Evolutionary conservation across 306 rosid genomes (phyloP), one percentile per base, ranked within the genome.

Genomic region (Cajanus cajan): DNA sequence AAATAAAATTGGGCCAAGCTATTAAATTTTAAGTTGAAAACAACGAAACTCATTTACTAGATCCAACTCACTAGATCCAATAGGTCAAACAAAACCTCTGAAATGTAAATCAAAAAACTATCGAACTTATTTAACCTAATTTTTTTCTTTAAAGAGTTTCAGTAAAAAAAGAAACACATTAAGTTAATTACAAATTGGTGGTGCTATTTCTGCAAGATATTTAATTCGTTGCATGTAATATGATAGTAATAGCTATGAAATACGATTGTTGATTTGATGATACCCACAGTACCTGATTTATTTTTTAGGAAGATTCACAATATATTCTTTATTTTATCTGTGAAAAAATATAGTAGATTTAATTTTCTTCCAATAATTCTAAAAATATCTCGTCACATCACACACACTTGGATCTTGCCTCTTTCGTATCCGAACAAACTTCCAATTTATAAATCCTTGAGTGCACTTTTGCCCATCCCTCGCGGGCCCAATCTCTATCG

Each of bases 321-420:
- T 66, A 72, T 33, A 6, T 25, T 51, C 0, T 51, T 51, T 71
- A 4, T 61, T 6, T 76, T 18, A 19, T 57, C 24, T 48, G 33
- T 50, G 71, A 43, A 51, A 59, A 37, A 48, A 68, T 28, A 14
- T n/a, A 52, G 4, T 22, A 39, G 57, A 83, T 77, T 83, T 62
- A 58, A 83, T 80, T 80, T 41, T 40, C 78, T 81, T 75, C 43
- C 15, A 24, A 24, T 55, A 72, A 15, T 14, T 43, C 7, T 45
- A 33, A 61, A 9, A 12, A 54, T 12, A 67, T 22, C 28, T 66
- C 16, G 44, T 63, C 47, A 54, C 43, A 57, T 54, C 50, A 51
- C 47, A 54, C 47, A 75, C 89, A 85, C 89, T 61, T 89, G 91
- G 89, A 83, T 80, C 72, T 73, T 82, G 91, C 87, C 88, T 59